Base-by-base conservation (phyloP, 768 basidiomycete species). In the Tricholoma furcatifolium region DNA sequence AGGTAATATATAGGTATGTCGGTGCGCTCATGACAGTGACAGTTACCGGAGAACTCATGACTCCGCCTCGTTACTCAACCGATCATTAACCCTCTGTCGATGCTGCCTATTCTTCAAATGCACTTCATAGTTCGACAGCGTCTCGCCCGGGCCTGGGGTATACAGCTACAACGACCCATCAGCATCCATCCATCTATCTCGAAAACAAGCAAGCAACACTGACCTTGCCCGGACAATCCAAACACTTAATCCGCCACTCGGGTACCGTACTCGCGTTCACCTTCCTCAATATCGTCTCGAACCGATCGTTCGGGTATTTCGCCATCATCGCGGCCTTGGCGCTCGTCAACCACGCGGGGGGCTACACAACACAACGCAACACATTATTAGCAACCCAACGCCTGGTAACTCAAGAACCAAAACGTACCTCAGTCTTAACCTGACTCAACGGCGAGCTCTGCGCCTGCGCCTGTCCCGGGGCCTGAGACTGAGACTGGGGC, bases 171-270 rank as follows among this genome's bases (percentile, higher is more conserved):
- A 0, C 36, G 4, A 10, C 31, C 17, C 45, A 14, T 17, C 17
- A 18, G 14, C 12, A 6, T 31, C 21, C 21, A 3, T 8, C 2
- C 31, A 32, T 35, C n/a, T 24, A 42, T 17, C n/a, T 5, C 17
- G 21, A 21, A 35, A 24, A 7, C n/a, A n/a, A n/a, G 24, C 20
- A 51, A 18, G n/a, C 27, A 38, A 21, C 15, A 64, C 77, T 23
- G 55, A 92, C 93, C 81, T 94, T 96, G 63, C 93, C 93, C 59
- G 93, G 93, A 69, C 93, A 95, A 67, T 97, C 93, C 58, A 84
- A 64, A 67, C 93, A 97, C 68, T 88, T 93, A 64, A 96, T 80
- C 15, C 92, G 81, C 94, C 95, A 98, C 68, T 96, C 93, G 5
- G 82, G 79, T 20, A 74, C 68, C n/a, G 74, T 77, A 11, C 72